Percentiles rank a stretch among this genome's conserved stretches.
phyloP scores from a whole-genome alignment of 148 eudicot genomes.

The Cornus kousa region DNA sequence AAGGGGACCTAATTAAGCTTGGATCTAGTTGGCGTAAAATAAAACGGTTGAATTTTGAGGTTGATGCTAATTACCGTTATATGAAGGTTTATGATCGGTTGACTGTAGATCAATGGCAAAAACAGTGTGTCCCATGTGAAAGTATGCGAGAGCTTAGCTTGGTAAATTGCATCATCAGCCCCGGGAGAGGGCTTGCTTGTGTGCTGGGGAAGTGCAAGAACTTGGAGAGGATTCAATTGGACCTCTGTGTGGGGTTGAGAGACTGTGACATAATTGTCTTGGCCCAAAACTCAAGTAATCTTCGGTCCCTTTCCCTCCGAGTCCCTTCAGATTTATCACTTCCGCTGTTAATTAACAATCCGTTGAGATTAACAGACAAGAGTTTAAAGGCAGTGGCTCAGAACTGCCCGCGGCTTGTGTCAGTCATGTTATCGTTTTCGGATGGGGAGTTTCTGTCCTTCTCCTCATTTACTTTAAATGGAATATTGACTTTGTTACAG shows the following conservation, averaged over 20 bases:
- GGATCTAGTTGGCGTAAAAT: slow-evolving; percentile 70
- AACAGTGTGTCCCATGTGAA: slow-evolving; percentile 68
- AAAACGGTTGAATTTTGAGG: slow-evolving; percentile 66
- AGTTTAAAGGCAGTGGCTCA: slow-evolving; percentile 66
- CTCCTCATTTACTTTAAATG: slow-evolving; percentile 62
- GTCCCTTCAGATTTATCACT: slow-evolving; percentile 71
- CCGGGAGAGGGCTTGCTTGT: slow-evolving; percentile 91
- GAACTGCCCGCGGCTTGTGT: slow-evolving; percentile 61
- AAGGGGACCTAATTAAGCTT: slow-evolving; percentile 77
- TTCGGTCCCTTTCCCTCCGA: slow-evolving; percentile 64
- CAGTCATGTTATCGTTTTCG: slow-evolving; percentile 58
- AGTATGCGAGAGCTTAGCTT: slow-evolving; percentile 67
- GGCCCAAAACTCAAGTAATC: slow-evolving; percentile 54
- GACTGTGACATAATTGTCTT: slow-evolving; percentile 67
- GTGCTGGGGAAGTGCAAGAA: slow-evolving; percentile 65
- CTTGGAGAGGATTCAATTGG: slow-evolving; percentile 68
- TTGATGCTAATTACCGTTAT: slow-evolving; percentile 78
- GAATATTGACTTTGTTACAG: slow-evolving; percentile 47
- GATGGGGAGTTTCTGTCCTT: slow-evolving; percentile 80
- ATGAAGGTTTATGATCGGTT: slow-evolving; percentile 78
- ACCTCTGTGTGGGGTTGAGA: slow-evolving; percentile 81
- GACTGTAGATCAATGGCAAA: slow-evolving; percentile 71
- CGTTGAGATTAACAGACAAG: slow-evolving; percentile 68
- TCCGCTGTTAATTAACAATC: slow-evolving; percentile 56
- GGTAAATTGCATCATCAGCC: slow-evolving; percentile 74